Evolutionary conservation across 2,329 filamentous ascomycete species (phyloP).

Genomic region (Paraphoma chrysanthemicola): DNA sequence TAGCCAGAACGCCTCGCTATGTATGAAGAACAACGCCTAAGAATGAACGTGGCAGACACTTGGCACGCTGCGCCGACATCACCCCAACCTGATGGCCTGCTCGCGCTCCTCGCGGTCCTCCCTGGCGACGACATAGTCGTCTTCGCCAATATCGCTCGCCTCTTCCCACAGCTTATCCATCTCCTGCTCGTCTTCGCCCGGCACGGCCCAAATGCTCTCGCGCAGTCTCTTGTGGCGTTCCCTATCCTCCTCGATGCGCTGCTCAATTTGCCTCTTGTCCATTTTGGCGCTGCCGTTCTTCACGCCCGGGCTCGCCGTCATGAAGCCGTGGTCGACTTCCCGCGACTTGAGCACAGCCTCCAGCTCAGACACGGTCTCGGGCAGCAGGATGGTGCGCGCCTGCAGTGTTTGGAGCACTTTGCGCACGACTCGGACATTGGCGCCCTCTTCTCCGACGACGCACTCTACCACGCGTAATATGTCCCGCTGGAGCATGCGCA

Average conservation of each 20-base stretch:
- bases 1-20: conserved; percentile 36
- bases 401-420: conserved; percentile 78
- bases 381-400: conserved; percentile 74
- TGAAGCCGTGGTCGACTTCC: conserved; percentile 57
- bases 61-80: neutral
- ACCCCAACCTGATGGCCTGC: conserved; percentile 53
- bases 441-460: conserved; percentile 86
- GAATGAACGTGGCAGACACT: neutral
- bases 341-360: conserved; percentile 83
- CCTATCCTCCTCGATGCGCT: conserved; percentile 94
- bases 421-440: conserved; percentile 91
- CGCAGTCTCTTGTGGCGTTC: conserved; percentile 91
- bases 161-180: conserved; percentile 86
- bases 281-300: conserved; percentile 58
- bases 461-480: conserved; percentile 91
- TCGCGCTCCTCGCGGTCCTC: conserved; percentile 73
- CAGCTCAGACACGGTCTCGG: conserved; percentile 78
- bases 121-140: conserved; percentile 77
- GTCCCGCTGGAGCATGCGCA: conserved; percentile 93
- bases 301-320: conserved; percentile 22
- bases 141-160: conserved; percentile 83
- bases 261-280: conserved; percentile 90
- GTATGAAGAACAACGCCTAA: conserved; percentile 8
- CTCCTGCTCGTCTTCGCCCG: conserved; percentile 67
- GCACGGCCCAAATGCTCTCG: conserved; percentile 92